A percentile compares a stretch with the other conserved stretches of the same genome.
phyloP scores from a whole-genome alignment of 2,329 filamentous ascomycete genomes.

The Sclerotinia minor region DNA sequence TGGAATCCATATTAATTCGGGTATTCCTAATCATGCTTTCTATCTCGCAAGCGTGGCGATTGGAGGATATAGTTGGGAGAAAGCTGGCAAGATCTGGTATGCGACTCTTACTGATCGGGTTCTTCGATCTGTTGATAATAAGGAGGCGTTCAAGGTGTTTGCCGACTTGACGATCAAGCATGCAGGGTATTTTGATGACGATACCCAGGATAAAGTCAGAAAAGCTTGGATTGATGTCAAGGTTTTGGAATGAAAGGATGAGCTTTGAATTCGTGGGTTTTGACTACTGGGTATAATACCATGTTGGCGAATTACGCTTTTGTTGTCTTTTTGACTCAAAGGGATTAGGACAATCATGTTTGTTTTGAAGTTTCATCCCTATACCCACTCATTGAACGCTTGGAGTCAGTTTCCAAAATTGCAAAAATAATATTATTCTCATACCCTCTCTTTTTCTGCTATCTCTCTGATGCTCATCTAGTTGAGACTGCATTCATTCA shows the following conservation, averaged over 20 bases:
- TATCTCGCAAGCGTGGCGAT: constrained; percentile 51
- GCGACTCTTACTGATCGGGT: constrained; percentile 23
- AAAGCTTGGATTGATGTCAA: constrained; percentile 26
- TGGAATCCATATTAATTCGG: constrained; percentile 57
- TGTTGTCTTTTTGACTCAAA: not conserved
- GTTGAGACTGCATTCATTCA: too few relatives aligned
- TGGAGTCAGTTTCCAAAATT: too few relatives aligned
- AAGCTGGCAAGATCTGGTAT: constrained; percentile 37
- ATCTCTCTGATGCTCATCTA: too few relatives aligned
- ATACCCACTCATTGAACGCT: not conserved
- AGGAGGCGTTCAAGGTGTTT: constrained; percentile 11
- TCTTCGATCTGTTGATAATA: constrained; percentile 11
- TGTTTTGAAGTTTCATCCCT: not conserved
- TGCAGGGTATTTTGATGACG: constrained; percentile 19
- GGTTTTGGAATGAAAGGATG: not conserved
- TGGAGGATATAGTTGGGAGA: constrained; percentile 52
- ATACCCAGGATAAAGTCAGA: constrained; percentile 16
- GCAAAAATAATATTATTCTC: not conserved
- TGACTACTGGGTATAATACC: not conserved
- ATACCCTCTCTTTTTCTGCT: not conserved
- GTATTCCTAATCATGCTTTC: constrained; percentile 60
- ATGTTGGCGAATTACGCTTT: not conserved
- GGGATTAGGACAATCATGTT: not conserved
- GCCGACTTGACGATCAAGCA: constrained; percentile 22
- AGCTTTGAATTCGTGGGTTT: too few relatives aligned